Percentiles rank a stretch among this genome's conserved stretches.
Conservation (phyloP, 768 basidiomycete genomes). For the Lactarius sp. region DNA sequence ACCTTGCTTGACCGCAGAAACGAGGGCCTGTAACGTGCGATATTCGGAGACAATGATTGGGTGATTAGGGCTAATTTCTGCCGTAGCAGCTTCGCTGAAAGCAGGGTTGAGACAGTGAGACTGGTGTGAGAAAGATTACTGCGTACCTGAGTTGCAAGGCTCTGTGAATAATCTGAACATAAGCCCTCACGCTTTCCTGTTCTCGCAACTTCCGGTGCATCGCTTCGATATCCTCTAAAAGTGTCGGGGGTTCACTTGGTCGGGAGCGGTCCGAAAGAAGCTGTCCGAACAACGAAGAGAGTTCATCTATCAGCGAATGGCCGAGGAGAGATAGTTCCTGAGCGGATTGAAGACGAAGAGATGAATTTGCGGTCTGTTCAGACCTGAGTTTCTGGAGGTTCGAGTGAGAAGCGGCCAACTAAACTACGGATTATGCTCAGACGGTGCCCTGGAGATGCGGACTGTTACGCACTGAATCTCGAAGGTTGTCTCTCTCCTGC, state of each 20-base stretch:
- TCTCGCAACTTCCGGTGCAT: slow-evolving; percentile 74
- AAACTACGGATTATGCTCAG: slow-evolving; percentile 44
- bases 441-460: slow-evolving; percentile 17
- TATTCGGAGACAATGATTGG: slow-evolving; percentile 51
- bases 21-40: slow-evolving; percentile 56
- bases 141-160: slow-evolving; percentile 65
- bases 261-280: slow-evolving; percentile 54
- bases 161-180: slow-evolving; percentile 69
- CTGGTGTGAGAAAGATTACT: neutral
- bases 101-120: slow-evolving; percentile 2
- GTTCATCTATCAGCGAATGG: slow-evolving; percentile 73
- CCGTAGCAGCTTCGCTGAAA: slow-evolving; percentile 52
- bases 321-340: slow-evolving; percentile 72
- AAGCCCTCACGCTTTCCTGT: slow-evolving; percentile 67
- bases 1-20: slow-evolving; percentile 42
- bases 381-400: slow-evolving; percentile 44
- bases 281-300: slow-evolving; percentile 59
- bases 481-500: slow-evolving; percentile 28
- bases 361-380: slow-evolving; percentile 44
- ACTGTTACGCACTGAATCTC: slow-evolving; percentile 30
- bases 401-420: slow-evolving; percentile 54
- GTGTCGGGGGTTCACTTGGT: slow-evolving; percentile 47
- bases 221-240: slow-evolving; percentile 79
- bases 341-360: slow-evolving; percentile 53
- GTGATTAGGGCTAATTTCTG: slow-evolving; percentile 43